Evolutionary conservation across 1,284 basidiomycete genomes (phyloP), one percentile per base, ranked within the genome.

Genomic region (Vanrija sp.): DNA sequence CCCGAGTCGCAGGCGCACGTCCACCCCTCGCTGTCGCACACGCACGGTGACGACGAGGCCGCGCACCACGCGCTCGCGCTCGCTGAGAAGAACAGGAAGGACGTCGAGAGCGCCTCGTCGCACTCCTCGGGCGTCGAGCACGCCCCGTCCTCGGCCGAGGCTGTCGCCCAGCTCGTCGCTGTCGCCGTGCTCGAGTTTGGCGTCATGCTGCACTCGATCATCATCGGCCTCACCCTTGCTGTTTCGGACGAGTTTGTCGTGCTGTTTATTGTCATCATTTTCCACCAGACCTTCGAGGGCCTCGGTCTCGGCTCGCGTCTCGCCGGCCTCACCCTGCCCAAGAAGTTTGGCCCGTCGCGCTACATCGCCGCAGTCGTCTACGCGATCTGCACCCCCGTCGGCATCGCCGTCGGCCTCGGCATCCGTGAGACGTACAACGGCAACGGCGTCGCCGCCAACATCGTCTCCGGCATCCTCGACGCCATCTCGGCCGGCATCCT

Each of bases 141-240:
- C 6, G 29, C 50, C 9, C 63, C 67, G 3, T 54, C 48, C 12
- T 34, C 61, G 23, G 63, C 71, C 38, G 74, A 76, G 51, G 65
- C 67, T 12, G 64, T 81, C 1, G 85, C 89, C 1, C 91, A 97
- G 74, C 80, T 96, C 47, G 80, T 98, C 45, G 93, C 65, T 29
- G 73, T 78, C 21, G 74, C 61, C 16, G 71, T 77, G 1, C 65
- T 78, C 28, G 76, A 84, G 72, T 95, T 98, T 67, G 96, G 95
- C 66, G 90, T 98, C 47, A 78, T 94, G 14, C 80, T 98, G 58
- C 93, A 96, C 72, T 66, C 64, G 57, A 88, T 97, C 43, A 83
- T 98, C 63, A 92, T 98, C 65, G 95, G 95, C 1, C 79, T 98
- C 23, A 98, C 95, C 0, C 84, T 98, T 46, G 93, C 92, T 19